Conservation (phyloP, 345 rosid genomes). For the Populus nigra region DNA sequence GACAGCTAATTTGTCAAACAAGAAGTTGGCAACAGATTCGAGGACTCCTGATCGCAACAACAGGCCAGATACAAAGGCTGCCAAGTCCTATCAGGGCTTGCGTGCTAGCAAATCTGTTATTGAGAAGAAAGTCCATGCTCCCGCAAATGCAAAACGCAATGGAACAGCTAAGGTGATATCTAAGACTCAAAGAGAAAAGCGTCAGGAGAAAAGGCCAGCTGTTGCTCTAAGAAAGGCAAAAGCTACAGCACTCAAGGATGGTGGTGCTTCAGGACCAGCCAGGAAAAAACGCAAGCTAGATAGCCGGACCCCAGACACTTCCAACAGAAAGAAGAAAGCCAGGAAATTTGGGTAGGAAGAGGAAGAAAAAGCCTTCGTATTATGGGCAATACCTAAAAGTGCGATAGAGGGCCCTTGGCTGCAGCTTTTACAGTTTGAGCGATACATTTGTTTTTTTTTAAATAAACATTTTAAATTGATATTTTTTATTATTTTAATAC, state of each 20-base stretch:
- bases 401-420: too few species aligned
- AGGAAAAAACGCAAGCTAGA: constrained; percentile 73
- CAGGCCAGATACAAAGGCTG: constrained; percentile 26
- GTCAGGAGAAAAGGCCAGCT: constrained; percentile 60
- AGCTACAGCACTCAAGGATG: constrained; percentile 37
- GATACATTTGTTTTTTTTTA: too few species aligned
- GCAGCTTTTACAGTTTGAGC: too few species aligned
- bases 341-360: constrained; percentile 35
- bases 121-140: constrained; percentile 42
- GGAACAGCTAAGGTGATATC: constrained; percentile 35
- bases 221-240: constrained; percentile 83
- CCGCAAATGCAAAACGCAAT: constrained; percentile 23
- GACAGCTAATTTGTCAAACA: constrained; percentile 33
- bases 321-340: constrained; percentile 52
- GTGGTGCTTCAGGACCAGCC: constrained; percentile 38
- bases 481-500: too few species aligned
- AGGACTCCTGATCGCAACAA: constrained; percentile 33
- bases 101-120: constrained; percentile 65
- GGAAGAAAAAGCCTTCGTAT: not conserved
- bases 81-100: constrained; percentile 77
- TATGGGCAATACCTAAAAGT: not conserved
- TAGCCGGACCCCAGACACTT: constrained; percentile 55
- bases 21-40: constrained; percentile 47
- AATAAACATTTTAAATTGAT: too few species aligned
- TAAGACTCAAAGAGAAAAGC: constrained; percentile 34